phyloP scores from a whole-genome alignment of 2,329 filamentous ascomycete genomes.

The Verticillium nubilum region DNA sequence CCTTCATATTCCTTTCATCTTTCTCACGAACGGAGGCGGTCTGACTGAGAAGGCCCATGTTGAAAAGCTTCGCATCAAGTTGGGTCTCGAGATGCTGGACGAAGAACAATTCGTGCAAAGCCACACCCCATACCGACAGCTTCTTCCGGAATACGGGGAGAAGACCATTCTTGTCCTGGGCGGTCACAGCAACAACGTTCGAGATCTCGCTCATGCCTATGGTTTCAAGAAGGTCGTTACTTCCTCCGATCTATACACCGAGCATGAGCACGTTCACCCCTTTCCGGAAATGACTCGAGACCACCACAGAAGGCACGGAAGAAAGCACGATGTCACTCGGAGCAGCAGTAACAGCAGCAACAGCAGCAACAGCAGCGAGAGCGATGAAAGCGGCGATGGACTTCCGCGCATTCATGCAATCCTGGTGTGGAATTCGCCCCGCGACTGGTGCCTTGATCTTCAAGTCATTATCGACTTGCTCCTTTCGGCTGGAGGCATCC shows the following conservation, averaged over 20 bases:
- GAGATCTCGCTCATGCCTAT: conserved; percentile 21
- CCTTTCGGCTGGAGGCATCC: conserved; percentile 41
- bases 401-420: conserved; percentile 23
- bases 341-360: background rate
- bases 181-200: conserved; percentile 31
- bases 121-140: conserved; percentile 64
- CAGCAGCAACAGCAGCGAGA: background rate
- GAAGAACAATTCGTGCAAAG: conserved; percentile 58
- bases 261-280: conserved; percentile 19
- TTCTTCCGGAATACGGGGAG: conserved; percentile 43
- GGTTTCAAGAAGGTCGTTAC: conserved; percentile 31
- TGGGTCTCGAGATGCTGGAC: conserved; percentile 40
- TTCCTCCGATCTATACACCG: conserved; percentile 24
- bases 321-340: conserved; percentile 8
- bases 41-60: conserved; percentile 59
- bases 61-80: conserved; percentile 49
- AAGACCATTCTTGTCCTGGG: conserved; percentile 49
- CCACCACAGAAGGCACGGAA: conserved; percentile 29
- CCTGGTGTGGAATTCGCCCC: conserved; percentile 25
- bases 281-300: conserved; percentile 28
- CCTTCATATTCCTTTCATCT: conserved; percentile 63
- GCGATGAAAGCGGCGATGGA: conserved; percentile 20
- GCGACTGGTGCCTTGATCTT: conserved; percentile 28
- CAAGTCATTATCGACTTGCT: conserved; percentile 25
- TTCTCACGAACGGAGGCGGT: conserved; percentile 70